phyloP scores from a whole-genome alignment of 257 asterid genomes.

The Leonotis leonurus region DNA sequence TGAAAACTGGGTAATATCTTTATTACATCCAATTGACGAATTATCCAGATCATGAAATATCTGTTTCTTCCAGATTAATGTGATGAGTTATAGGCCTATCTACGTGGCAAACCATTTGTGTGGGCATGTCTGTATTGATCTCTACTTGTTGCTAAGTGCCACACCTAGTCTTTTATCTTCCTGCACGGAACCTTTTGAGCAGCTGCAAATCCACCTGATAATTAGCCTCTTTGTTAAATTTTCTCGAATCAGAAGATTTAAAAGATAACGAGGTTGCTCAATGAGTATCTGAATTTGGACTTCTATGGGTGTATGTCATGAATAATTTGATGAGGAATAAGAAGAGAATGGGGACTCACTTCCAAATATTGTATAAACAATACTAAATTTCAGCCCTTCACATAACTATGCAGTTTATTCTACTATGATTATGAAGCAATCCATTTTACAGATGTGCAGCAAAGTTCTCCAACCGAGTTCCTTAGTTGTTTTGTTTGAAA shows the following conservation, averaged over 20 bases:
- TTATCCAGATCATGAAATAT: neutral
- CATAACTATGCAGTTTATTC: neutral
- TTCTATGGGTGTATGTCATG: neutral
- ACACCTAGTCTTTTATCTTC: conserved; percentile 1
- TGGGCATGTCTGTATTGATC: neutral
- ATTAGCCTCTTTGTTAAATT: neutral
- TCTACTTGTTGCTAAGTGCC: neutral
- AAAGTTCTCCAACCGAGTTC: conserved; percentile 92
- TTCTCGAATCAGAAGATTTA: neutral
- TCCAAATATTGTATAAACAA: neutral
- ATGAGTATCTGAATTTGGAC: conserved; percentile 4
- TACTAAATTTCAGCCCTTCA: neutral
- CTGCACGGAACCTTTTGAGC: neutral
- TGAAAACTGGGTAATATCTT: neutral
- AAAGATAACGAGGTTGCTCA: conserved; percentile 9
- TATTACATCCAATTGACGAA: neutral
- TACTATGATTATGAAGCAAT: neutral
- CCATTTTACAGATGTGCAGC: conserved; percentile 86
- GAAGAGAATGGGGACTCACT: neutral
- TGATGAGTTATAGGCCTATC: neutral
- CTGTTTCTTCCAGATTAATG: neutral
- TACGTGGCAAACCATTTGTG: neutral
- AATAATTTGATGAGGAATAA: neutral
- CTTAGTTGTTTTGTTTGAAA: conserved; percentile 69
- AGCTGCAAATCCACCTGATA: neutral